Percentiles rank a stretch among this genome's conserved stretches.
phyloP scores from a whole-genome alignment of 164 flowering plant species.

The Platanus orientalis region DNA sequence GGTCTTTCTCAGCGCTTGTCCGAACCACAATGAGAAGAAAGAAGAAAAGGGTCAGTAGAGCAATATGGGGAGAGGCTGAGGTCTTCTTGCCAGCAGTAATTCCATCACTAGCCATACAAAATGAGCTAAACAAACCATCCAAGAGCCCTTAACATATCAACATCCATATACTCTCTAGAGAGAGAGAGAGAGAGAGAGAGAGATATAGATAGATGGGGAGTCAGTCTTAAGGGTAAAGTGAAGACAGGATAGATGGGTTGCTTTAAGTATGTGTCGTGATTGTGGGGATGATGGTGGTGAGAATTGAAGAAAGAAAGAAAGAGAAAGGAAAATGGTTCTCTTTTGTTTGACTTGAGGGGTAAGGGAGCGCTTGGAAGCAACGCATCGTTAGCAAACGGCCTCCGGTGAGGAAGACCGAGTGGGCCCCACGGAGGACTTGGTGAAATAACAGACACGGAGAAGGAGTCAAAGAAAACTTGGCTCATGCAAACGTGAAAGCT shows the following conservation, averaged over 20 bases:
- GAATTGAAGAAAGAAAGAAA: not conserved
- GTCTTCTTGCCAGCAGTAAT: not conserved
- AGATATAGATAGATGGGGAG: constrained; percentile 6
- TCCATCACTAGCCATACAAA: constrained; percentile 33
- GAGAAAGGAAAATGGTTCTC: not conserved
- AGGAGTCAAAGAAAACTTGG: not conserved
- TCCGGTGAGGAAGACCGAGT: not conserved
- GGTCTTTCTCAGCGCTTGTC: constrained; percentile 8
- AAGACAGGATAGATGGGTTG: constrained; percentile 4
- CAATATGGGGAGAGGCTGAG: constrained; percentile 6
- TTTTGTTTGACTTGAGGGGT: not conserved
- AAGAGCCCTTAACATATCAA: not conserved
- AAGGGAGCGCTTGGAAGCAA: not conserved
- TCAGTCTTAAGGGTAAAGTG: constrained; percentile 9
- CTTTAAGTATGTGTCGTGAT: constrained; percentile 3
- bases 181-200: constrained; percentile 10
- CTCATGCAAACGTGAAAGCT: not conserved
- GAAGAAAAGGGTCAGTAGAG: constrained; percentile 18
- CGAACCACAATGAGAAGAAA: constrained; percentile 12
- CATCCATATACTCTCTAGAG: not conserved
- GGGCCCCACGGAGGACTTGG: not conserved
- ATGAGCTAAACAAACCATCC: constrained; percentile 13
- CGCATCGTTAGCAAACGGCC: not conserved
- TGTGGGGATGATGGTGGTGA: constrained; percentile 3
- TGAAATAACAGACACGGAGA: not conserved